These are phyloP conservation scores for Boletellus sp. DNA, from an alignment of 768 basidiomycete species.

Conservation along the genomic window DNA sequence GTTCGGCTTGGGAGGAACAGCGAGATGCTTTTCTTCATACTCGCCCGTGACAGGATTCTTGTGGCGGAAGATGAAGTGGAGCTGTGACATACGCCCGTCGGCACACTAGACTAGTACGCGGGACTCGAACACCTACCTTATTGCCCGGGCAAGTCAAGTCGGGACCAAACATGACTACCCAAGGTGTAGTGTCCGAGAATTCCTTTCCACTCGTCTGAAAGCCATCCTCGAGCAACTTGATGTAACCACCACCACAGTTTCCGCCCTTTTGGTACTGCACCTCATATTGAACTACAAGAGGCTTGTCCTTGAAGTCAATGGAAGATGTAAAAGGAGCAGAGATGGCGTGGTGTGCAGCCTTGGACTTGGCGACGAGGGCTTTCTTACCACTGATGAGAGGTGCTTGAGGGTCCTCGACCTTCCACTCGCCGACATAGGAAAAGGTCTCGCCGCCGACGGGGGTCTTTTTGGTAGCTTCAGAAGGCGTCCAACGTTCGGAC, in stretches of 20 bases:
- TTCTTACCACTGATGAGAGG: conserved; percentile 80
- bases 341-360: conserved; percentile 98
- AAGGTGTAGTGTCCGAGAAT: conserved; percentile 90
- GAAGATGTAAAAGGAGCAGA: conserved; percentile 82
- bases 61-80: conserved; percentile 99
- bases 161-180: conserved; percentile 97
- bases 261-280: conserved; percentile 99
- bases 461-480: conserved; percentile 97
- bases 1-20: conserved; percentile 71
- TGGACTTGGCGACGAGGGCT: conserved; percentile 92
- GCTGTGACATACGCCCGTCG: conserved; percentile 40
- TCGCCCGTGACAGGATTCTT: conserved; percentile 90
- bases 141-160: conserved; percentile 91
- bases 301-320: conserved; percentile 77
- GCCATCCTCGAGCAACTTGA: conserved; percentile 92
- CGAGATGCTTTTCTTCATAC: conserved; percentile 96
- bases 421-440: conserved; percentile 97
- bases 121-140: conserved; percentile 51
- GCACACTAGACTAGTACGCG: neutral
- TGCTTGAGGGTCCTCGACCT: conserved; percentile 82
- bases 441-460: conserved; percentile 94
- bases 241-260: conserved; percentile 98
- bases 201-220: conserved; percentile 93
- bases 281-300: conserved; percentile 96
- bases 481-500: conserved; percentile 90